phyloP scores from a whole-genome alignment of 495 filamentous ascomycete species.

The Aspergillus incahuasiensis region DNA sequence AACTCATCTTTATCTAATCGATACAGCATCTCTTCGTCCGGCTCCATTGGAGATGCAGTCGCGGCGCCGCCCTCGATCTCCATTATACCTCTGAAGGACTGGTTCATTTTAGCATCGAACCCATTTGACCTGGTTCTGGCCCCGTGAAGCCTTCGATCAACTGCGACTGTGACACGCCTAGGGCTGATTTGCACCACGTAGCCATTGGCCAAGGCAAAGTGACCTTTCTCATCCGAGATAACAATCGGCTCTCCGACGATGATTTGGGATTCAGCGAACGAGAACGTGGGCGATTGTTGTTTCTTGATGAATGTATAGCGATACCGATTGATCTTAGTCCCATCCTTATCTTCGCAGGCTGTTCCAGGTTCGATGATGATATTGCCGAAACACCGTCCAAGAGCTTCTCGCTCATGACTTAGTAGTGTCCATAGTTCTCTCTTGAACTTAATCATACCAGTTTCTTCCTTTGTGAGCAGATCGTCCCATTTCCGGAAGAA shows the following conservation, averaged over 20 bases:
- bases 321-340: conserved; percentile 83
- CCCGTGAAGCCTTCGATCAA: conserved; percentile 85
- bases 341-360: conserved; percentile 57
- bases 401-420: conserved; percentile 79
- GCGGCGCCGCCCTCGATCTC: conserved; percentile 58
- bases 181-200: conserved; percentile 74
- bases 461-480: conserved; percentile 90
- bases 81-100: conserved; percentile 89
- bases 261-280: conserved; percentile 90
- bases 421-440: conserved; percentile 93
- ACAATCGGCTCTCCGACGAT: conserved; percentile 86
- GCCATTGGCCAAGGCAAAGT: conserved; percentile 90
- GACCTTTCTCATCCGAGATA: conserved; percentile 90
- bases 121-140: conserved; percentile 66
- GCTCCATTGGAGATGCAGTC: conserved; percentile 34
- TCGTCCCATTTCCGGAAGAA: conserved; percentile 96
- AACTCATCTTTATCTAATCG: conserved; percentile 97
- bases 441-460: conserved; percentile 73
- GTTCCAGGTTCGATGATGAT: conserved; percentile 78
- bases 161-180: conserved; percentile 73
- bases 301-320: conserved; percentile 76
- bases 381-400: conserved; percentile 72
- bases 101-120: conserved; percentile 71
- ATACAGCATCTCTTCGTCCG: conserved; percentile 62
- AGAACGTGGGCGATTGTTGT: conserved; percentile 53